These are phyloP conservation scores for Cyamopsis tetragonoloba DNA, from an alignment of 306 rosid species.

Conservation along the genomic window DNA sequence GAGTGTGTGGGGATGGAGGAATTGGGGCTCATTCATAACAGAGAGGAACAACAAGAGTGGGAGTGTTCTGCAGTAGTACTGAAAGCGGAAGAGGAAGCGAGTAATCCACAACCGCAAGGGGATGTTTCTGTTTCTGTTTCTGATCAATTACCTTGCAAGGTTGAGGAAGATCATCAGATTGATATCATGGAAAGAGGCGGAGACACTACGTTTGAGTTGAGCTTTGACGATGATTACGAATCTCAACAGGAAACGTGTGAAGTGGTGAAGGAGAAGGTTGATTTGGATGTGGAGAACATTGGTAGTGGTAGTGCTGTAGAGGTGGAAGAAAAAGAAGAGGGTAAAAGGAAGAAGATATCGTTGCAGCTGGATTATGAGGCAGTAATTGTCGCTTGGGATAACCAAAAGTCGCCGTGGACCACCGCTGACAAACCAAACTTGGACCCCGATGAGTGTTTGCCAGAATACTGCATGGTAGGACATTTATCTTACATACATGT, in stretches of 20 bases:
- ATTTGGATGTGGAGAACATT: not conserved
- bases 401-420: conserved; percentile 75
- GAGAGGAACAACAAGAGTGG: conserved; percentile 28
- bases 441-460: conserved; percentile 48
- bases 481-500: too few relatives aligned
- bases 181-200: too few relatives aligned
- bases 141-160: too few relatives aligned
- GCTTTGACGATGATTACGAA: conserved; percentile 48
- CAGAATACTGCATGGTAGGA: conserved; percentile 63
- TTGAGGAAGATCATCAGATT: conserved; percentile 23
- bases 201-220: conserved; percentile 47
- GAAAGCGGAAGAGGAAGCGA: conserved; percentile 49
- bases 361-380: conserved; percentile 77
- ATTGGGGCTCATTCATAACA: conserved; percentile 54
- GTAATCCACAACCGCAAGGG: not conserved
- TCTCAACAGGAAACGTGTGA: conserved; percentile 39
- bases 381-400: conserved; percentile 69
- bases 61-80: conserved; percentile 34
- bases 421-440: conserved; percentile 58
- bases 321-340: not conserved
- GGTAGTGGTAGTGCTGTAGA: too few relatives aligned
- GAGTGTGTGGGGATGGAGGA: conserved; percentile 80
- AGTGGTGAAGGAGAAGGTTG: conserved; percentile 34
- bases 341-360: conserved; percentile 44
- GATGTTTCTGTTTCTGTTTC: too few relatives aligned